These are phyloP conservation scores for Tillandsia leiboldiana DNA, from an alignment of 176 grass and related monocot species.

Conservation along the genomic window DNA sequence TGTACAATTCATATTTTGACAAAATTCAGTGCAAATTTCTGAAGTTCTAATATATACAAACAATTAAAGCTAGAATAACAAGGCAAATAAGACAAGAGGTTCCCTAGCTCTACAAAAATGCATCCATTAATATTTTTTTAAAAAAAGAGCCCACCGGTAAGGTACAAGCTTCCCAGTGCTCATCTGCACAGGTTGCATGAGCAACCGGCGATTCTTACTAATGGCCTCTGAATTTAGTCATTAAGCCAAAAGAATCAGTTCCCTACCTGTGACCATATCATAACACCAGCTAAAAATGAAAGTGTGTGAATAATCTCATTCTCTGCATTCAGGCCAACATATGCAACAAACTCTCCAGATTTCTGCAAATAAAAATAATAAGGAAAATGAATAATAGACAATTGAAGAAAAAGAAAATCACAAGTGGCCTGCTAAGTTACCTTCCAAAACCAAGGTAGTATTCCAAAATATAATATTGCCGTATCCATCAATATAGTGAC, in stretches of 20 bases:
- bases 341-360: conserved; percentile 46
- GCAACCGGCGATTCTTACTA: not conserved
- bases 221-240: not conserved
- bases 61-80: no score
- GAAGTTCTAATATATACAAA: no score
- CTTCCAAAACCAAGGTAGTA: conserved; percentile 97
- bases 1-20: no score
- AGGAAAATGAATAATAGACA: conserved; percentile 19
- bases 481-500: conserved; percentile 83
- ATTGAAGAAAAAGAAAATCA: conserved; percentile 4
- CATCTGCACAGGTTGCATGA: no score
- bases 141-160: no score
- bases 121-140: no score
- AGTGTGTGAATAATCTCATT: conserved; percentile 92
- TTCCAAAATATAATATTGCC: conserved; percentile 68
- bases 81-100: no score
- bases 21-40: no score
- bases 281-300: conserved; percentile 90
- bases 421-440: conserved; percentile 34
- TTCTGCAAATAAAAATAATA: conserved; percentile 33
- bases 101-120: no score
- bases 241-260: conserved; percentile 2
- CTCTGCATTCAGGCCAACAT: conserved; percentile 66
- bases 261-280: conserved; percentile 97
- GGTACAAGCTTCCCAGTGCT: no score